Conservation (phyloP, 495 filamentous ascomycete species). For the Penicillium desertorum region DNA sequence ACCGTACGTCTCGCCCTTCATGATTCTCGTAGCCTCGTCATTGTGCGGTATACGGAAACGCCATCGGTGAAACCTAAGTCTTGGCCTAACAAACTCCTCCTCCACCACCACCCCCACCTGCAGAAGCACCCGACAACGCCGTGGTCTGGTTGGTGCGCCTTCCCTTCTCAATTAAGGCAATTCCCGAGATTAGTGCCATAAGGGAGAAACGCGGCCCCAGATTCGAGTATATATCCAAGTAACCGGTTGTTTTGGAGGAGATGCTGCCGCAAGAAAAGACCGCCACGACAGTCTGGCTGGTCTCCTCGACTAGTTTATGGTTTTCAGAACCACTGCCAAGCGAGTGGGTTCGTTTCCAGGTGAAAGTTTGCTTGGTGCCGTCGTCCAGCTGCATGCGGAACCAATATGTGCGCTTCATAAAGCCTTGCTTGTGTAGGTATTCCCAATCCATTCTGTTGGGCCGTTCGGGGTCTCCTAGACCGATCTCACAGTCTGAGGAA, state of each 20-base stretch:
- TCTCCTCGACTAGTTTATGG: slow-evolving; percentile 36
- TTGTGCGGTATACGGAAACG: not conserved
- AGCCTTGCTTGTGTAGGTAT: slow-evolving; percentile 26
- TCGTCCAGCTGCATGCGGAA: slow-evolving; percentile 25
- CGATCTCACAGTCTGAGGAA: slow-evolving; percentile 33
- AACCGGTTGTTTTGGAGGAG: slow-evolving; percentile 16
- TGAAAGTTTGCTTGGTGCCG: slow-evolving; percentile 19
- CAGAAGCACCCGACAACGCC: slow-evolving; percentile 7
- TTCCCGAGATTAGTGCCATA: slow-evolving; percentile 24
- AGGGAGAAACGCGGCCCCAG: slow-evolving; percentile 22
- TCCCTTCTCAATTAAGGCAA: slow-evolving; percentile 24
- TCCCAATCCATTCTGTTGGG: slow-evolving; percentile 28
- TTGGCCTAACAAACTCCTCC: slow-evolving; percentile 8
- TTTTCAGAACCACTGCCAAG: slow-evolving; percentile 25
- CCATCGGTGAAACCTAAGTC: slow-evolving; percentile 1
- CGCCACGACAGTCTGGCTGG: slow-evolving; percentile 27
- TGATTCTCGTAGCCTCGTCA: slow-evolving; percentile 4
- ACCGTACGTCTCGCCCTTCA: not conserved
- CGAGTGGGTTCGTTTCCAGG: slow-evolving; percentile 38
- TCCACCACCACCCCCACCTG: slow-evolving; percentile 6
- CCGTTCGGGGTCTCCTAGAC: slow-evolving; percentile 30
- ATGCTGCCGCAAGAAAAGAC: slow-evolving; percentile 27
- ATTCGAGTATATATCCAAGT: slow-evolving; percentile 23
- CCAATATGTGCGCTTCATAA: slow-evolving; percentile 22
- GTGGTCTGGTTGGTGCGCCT: slow-evolving; percentile 7